These are phyloP conservation scores for Cyclotella cryptica DNA, from an alignment of 108 stramenopile species.

Conservation along the genomic window DNA sequence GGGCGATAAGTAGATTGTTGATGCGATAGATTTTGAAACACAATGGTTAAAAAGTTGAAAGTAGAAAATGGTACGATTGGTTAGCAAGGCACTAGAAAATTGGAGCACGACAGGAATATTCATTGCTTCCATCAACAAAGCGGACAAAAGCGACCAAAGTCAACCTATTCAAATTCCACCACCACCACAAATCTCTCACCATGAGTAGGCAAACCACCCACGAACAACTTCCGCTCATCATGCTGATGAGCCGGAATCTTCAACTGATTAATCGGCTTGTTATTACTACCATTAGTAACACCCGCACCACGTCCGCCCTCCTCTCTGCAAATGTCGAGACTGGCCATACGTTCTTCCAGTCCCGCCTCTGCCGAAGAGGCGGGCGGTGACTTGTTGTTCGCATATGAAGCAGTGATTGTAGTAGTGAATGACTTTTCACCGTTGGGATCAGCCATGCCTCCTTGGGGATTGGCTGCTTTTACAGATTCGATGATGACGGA, in stretches of 20 bases:
- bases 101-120: not conserved
- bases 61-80: not conserved
- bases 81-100: not conserved
- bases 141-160: too few species aligned
- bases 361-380: not conserved
- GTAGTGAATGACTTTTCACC: not conserved
- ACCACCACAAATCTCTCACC: conserved; percentile 47
- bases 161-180: too few species aligned
- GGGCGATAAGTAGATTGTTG: too few species aligned
- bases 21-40: not conserved
- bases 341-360: conserved; percentile 1
- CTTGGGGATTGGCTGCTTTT: conserved; percentile 18
- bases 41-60: not conserved
- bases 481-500: not conserved
- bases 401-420: not conserved
- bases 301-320: too few species aligned
- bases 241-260: conserved; percentile 61
- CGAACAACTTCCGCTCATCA: conserved; percentile 77
- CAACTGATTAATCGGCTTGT: conserved; percentile 9
- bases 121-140: not conserved
- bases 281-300: too few species aligned
- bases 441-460: conserved; percentile 14
- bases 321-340: not conserved
- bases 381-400: not conserved
- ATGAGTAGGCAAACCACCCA: conserved; percentile 74